Evolutionary conservation across 2,329 filamentous ascomycete species (phyloP).

Genomic region (Plenodomus lindquistii): DNA sequence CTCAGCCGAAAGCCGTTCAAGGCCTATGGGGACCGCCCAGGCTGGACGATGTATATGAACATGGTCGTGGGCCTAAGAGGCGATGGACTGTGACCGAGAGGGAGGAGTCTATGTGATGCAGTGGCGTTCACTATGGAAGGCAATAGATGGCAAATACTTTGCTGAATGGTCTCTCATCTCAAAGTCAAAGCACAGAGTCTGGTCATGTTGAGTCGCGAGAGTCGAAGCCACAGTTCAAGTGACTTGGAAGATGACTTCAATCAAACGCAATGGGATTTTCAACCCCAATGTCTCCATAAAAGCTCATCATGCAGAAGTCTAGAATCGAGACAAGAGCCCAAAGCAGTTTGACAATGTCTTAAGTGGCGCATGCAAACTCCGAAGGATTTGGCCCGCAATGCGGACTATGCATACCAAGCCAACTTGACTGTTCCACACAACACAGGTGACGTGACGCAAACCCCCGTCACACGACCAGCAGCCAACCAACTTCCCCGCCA

Average conservation of each 20-base stretch:
- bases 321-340: neutral
- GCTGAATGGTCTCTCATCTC: neutral
- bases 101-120: conserved; percentile 19
- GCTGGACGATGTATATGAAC: conserved; percentile 40
- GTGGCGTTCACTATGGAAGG: neutral
- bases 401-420: conserved; percentile 1
- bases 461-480: conserved; percentile 2
- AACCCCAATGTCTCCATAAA: too few species aligned
- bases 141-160: neutral
- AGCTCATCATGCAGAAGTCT: neutral
- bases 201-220: too few species aligned
- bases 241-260: too few species aligned
- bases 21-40: conserved; percentile 51
- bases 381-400: neutral
- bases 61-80: conserved; percentile 47
- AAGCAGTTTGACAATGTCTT: neutral
- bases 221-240: too few species aligned
- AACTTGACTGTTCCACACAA: neutral
- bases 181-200: neutral
- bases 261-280: too few species aligned
- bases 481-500: neutral
- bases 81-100: conserved; percentile 49
- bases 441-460: conserved; percentile 3
- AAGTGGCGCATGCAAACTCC: neutral
- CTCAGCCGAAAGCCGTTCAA: conserved; percentile 23